Conservation (phyloP, 2,329 filamentous ascomycete species). For the Beauveria bassiana region DNA sequence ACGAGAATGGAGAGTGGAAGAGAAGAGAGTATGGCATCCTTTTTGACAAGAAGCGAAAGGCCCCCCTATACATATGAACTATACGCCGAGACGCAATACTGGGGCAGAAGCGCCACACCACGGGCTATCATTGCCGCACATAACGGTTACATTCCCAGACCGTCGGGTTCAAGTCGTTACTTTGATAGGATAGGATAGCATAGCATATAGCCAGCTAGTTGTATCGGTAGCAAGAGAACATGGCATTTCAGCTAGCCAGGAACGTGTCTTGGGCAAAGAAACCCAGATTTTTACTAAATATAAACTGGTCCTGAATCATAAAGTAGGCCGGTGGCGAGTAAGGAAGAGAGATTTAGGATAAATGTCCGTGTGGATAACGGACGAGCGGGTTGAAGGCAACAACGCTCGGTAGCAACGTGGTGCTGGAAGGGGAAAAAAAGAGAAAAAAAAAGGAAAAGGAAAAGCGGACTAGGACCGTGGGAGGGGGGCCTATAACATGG, state of each 20-base stretch:
- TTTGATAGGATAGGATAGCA: not conserved
- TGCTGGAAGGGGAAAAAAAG: not conserved
- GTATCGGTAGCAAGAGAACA: not conserved
- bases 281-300: not conserved
- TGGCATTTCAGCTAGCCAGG: not conserved
- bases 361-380: not conserved
- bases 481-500: not conserved
- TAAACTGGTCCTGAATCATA: not conserved
- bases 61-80: slow-evolving; percentile 10
- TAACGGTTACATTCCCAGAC: not conserved
- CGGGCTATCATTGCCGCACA: slow-evolving; percentile 5
- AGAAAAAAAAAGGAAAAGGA: not conserved
- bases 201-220: not conserved
- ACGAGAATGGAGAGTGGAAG: not conserved
- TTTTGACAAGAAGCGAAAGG: not conserved
- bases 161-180: not conserved
- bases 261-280: not conserved
- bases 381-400: not conserved
- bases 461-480: not conserved
- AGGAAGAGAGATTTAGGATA: slow-evolving; percentile 1
- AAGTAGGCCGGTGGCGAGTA: not conserved
- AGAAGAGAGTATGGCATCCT: not conserved
- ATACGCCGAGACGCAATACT: slow-evolving; percentile 10
- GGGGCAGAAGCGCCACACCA: slow-evolving; percentile 10
- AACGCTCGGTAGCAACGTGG: slow-evolving; percentile 4